Percentiles rank a stretch among this genome's conserved stretches.
These are phyloP conservation scores for Leucoagaricus sp. DNA, from an alignment of 1,284 basidiomycete genomes.

Conservation along the genomic window DNA sequence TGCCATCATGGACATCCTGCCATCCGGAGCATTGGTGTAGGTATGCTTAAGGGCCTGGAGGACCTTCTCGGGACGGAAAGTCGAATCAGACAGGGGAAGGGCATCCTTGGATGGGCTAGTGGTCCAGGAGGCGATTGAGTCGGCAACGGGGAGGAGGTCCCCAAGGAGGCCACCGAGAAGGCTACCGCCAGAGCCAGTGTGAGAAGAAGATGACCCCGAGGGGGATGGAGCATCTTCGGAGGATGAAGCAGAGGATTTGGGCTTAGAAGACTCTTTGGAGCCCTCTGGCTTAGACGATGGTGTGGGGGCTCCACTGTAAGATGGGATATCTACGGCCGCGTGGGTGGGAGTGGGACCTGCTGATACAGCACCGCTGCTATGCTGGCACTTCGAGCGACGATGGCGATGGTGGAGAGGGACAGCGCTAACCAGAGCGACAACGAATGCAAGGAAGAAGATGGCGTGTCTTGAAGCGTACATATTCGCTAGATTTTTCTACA, in stretches of 20 bases:
- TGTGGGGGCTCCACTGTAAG: conserved; percentile 10
- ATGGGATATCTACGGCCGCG: conserved; percentile 13
- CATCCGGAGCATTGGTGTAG: conserved; percentile 47
- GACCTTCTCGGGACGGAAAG: conserved; percentile 43
- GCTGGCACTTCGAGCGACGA: conserved; percentile 16
- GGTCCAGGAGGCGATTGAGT: conserved; percentile 38
- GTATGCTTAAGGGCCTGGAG: conserved; percentile 39
- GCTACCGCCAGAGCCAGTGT: conserved; percentile 1
- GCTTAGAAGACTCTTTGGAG: conserved; percentile 12
- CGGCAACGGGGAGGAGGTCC: conserved; percentile 52
- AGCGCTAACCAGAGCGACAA: conserved; percentile 28
- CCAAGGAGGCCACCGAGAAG: conserved; percentile 25
- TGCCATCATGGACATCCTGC: conserved; percentile 50
- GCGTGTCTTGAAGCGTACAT: conserved; percentile 26
- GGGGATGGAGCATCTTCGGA: conserved; percentile 17
- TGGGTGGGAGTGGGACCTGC: conserved; percentile 8
- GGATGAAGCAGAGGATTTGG: conserved; percentile 17
- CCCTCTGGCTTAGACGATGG: conserved; percentile 5
- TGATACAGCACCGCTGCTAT: conserved; percentile 11
- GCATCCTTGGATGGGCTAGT: conserved; percentile 24
- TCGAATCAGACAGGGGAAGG: conserved; percentile 40
- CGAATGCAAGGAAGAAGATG: conserved; percentile 28
- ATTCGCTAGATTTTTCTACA: conserved; percentile 5
- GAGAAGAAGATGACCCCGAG: conserved; percentile 16
- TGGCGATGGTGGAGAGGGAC: conserved; percentile 23